A percentile compares a stretch with the other conserved stretches of the same genome.
phyloP scores from a whole-genome alignment of 2,329 filamentous ascomycete species.

The Hymenoscyphus infarciens region DNA sequence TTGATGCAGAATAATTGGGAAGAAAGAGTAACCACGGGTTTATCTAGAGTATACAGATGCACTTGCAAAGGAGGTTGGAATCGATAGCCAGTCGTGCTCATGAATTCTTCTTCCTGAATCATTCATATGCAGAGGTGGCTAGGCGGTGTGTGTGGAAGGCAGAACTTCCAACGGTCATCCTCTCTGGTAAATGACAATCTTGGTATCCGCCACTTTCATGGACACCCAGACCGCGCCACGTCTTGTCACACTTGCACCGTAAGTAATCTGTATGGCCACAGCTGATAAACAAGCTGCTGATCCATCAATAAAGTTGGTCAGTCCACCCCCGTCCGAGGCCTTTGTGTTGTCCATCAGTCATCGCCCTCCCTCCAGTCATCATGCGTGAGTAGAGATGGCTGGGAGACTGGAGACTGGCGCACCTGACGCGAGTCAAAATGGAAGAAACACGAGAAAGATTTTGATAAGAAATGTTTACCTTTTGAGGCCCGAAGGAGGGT shows the following conservation, averaged over 20 bases:
- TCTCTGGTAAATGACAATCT: neutral
- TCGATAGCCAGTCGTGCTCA: conserved; percentile 17
- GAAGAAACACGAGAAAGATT: neutral
- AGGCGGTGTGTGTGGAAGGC: conserved; percentile 2
- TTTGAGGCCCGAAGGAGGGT: neutral
- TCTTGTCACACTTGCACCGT: neutral
- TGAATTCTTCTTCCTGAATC: conserved; percentile 3
- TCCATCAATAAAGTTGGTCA: neutral
- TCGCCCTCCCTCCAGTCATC: conserved; percentile 8
- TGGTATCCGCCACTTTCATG: neutral
- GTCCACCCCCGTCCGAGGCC: neutral
- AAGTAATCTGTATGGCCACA: neutral
- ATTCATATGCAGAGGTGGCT: conserved; percentile 11
- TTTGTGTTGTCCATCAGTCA: conserved; percentile 1
- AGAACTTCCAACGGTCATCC: neutral
- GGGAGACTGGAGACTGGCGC: conserved; percentile 10
- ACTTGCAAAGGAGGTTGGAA: conserved; percentile 22
- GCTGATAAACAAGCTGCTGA: neutral
- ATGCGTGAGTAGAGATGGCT: conserved; percentile 11
- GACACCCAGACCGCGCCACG: neutral
- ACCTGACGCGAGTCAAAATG: conserved; percentile 9
- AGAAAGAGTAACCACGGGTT: conserved; percentile 7
- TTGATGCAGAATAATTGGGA: neutral
- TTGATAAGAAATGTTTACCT: conserved; percentile 7
- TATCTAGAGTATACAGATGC: conserved; percentile 21